Evolutionary conservation across 768 basidiomycete genomes (phyloP).

Genomic region (Mrakia gelida): DNA sequence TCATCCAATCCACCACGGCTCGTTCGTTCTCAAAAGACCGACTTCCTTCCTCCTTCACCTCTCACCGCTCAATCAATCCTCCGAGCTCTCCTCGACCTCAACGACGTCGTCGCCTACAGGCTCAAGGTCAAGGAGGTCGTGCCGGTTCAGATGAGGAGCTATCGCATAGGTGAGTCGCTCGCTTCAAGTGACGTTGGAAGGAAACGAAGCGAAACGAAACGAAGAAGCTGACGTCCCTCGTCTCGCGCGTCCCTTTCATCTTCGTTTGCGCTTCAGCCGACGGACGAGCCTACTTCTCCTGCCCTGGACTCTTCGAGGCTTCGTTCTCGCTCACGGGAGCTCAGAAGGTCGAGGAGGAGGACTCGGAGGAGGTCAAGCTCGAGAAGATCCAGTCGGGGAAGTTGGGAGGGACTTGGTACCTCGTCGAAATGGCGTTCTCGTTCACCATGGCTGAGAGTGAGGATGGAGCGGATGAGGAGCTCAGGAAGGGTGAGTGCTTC

Average conservation of each 20-base stretch:
- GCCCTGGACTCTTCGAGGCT: constrained; percentile 66
- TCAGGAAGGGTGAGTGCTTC: constrained; percentile 30
- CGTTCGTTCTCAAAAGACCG: constrained; percentile 10
- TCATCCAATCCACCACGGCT: background rate
- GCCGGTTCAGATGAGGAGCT: constrained; percentile 26
- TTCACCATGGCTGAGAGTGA: constrained; percentile 55
- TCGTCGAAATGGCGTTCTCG: constrained; percentile 54
- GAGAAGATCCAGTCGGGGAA: constrained; percentile 34
- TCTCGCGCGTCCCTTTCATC: background rate
- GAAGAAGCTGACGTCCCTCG: background rate
- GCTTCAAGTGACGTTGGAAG: background rate
- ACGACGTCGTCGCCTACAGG: constrained; percentile 26
- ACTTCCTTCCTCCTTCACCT: constrained; percentile 20
- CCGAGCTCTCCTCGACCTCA: constrained; percentile 16
- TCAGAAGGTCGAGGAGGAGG: constrained; percentile 7
- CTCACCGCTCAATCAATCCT: constrained; percentile 9
- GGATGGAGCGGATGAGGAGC: constrained; percentile 18
- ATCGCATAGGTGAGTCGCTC: constrained; percentile 11
- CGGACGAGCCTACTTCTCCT: constrained; percentile 73
- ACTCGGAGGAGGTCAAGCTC: constrained; percentile 7
- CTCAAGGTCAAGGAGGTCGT: constrained; percentile 30
- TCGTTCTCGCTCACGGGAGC: constrained; percentile 69
- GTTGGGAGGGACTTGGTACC: constrained; percentile 63
- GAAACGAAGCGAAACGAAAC: background rate
- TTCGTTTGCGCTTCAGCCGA: constrained; percentile 50